Conservation (phyloP, 495 filamentous ascomycete species). For the Hypoxylon rickii region DNA sequence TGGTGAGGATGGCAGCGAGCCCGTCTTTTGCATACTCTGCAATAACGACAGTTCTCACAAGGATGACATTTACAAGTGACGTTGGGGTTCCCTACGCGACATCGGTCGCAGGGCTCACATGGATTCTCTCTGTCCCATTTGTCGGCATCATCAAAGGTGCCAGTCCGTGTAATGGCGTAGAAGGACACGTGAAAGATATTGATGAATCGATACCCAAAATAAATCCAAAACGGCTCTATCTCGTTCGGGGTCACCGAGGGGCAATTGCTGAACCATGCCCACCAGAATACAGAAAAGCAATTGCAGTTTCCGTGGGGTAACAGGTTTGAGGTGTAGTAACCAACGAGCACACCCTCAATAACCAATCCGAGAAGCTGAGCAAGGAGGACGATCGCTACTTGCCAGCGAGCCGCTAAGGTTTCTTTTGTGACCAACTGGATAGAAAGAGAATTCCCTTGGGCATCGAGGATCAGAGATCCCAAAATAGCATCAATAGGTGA, state of each 20-base stretch:
- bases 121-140: conserved; percentile 19
- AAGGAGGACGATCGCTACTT: conserved; percentile 16
- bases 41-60: conserved; percentile 14
- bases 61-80: conserved; percentile 8
- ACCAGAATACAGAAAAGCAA: conserved; percentile 37
- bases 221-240: conserved; percentile 24
- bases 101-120: conserved; percentile 9
- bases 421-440: conserved; percentile 30
- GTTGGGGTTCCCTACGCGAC: background rate
- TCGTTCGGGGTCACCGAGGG: conserved; percentile 6
- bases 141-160: conserved; percentile 5
- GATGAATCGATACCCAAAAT: conserved; percentile 30
- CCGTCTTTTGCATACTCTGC: conserved; percentile 10
- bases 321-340: conserved; percentile 8
- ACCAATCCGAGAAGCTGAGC: conserved; percentile 29
- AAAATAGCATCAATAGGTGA: conserved; percentile 34
- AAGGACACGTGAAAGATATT: conserved; percentile 22
- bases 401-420: conserved; percentile 33
- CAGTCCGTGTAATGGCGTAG: conserved; percentile 20
- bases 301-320: conserved; percentile 11
- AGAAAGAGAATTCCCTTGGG: conserved; percentile 28
- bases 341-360: conserved; percentile 26
- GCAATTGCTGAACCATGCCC: conserved; percentile 33
- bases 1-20: conserved; percentile 1
- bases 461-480: conserved; percentile 31